Percentiles rank a stretch among this genome's conserved stretches.
phyloP scores from a whole-genome alignment of 2,329 filamentous ascomycete genomes.

The Fusarium illudens region DNA sequence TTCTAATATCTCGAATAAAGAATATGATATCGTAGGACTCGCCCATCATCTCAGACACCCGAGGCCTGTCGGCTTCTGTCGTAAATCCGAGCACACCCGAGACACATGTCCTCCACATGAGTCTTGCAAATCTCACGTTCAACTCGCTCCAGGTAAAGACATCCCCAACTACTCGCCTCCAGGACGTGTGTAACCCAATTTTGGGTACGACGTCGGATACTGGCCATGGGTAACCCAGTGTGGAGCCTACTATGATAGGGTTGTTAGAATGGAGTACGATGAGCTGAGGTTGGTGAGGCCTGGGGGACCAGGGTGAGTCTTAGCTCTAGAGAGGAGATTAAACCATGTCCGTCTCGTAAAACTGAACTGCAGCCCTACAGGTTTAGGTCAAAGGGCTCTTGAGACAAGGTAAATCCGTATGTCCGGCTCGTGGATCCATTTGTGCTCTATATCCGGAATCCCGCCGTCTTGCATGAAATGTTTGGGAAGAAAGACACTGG shows the following conservation, averaged over 20 bases:
- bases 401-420: background rate
- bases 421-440: background rate
- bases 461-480: background rate
- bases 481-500: background rate
- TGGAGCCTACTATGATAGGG: conserved; percentile 23
- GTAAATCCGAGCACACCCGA: background rate
- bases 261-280: conserved; percentile 26
- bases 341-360: too few relatives aligned
- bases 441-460: background rate
- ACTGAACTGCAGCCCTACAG: background rate
- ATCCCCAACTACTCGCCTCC: background rate
- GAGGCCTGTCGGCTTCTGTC: background rate
- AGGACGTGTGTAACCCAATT: background rate
- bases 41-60: background rate
- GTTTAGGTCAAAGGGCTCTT: background rate
- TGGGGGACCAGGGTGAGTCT: background rate
- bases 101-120: background rate
- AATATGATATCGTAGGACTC: background rate
- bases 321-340: too few relatives aligned
- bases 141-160: too few relatives aligned
- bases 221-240: conserved; percentile 1
- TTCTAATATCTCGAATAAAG: background rate
- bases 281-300: conserved; percentile 12
- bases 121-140: too few relatives aligned
- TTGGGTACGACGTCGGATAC: conserved; percentile 23